Conservation (phyloP, 345 rosid genomes). For the Salix exigua region DNA sequence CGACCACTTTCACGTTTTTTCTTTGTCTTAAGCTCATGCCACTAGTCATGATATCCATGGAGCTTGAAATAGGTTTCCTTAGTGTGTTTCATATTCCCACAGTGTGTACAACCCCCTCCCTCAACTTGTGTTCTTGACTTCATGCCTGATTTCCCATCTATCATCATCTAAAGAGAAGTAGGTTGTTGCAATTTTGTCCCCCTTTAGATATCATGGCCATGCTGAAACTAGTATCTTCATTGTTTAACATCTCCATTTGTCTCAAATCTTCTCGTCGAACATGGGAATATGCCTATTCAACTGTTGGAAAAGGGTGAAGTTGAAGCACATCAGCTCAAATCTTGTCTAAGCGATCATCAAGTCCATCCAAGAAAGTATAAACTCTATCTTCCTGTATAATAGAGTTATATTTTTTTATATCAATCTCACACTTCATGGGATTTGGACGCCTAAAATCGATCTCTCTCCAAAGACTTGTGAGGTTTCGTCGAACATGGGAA, state of each 20-base stretch:
- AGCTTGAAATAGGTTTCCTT: too few species aligned
- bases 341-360: neutral
- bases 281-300: neutral
- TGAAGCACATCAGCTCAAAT: neutral
- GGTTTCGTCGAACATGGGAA: too few species aligned
- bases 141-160: too few species aligned
- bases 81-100: too few species aligned
- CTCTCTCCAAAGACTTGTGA: neutral
- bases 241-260: neutral
- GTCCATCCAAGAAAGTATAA: neutral
- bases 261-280: neutral
- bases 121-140: too few species aligned
- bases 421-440: neutral
- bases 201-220: neutral
- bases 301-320: neutral
- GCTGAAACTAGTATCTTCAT: accelerated
- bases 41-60: too few species aligned
- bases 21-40: too few species aligned
- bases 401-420: neutral
- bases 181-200: neutral
- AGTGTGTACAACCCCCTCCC: too few species aligned
- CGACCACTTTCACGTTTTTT: too few species aligned
- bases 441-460: neutral
- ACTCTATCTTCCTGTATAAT: neutral
- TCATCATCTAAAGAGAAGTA: too few species aligned